Conservation (phyloP, 805 yeast species). For the Myxozyma nipponensis region DNA sequence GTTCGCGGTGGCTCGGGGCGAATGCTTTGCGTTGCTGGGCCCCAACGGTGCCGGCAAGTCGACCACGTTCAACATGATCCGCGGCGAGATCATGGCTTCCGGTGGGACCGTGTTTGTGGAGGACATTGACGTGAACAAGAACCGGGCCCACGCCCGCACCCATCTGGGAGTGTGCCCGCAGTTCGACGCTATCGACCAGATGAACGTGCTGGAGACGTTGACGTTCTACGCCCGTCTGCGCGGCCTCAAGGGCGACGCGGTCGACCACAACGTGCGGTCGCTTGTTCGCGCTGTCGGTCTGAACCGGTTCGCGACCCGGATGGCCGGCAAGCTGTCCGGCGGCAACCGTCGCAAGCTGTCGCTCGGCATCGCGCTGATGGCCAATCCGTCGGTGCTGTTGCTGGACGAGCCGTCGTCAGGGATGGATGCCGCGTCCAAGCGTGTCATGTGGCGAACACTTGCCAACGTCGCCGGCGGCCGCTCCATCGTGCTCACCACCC, state of each 20-base stretch:
- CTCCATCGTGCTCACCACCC: slow-evolving; percentile 38
- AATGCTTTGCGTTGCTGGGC: slow-evolving; percentile 38
- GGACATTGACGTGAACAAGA: slow-evolving; percentile 31
- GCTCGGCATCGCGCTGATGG: slow-evolving; percentile 38
- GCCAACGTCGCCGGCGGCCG: slow-evolving; percentile 35
- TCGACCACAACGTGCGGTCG: slow-evolving; percentile 33
- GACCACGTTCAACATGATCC: slow-evolving; percentile 38
- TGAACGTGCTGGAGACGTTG: slow-evolving; percentile 37
- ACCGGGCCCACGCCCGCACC: slow-evolving; percentile 35
- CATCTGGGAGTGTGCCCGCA: slow-evolving; percentile 41
- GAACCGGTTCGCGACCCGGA: slow-evolving; percentile 33
- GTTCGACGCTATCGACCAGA: slow-evolving; percentile 40
- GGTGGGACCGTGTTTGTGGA: slow-evolving; percentile 35
- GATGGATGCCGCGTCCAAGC: slow-evolving; percentile 41
- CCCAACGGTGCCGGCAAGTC: slow-evolving; percentile 42
- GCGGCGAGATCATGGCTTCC: slow-evolving; percentile 37
- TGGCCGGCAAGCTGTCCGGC: slow-evolving; percentile 37
- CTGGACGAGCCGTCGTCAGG: slow-evolving; percentile 42
- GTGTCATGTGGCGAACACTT: slow-evolving; percentile 40
- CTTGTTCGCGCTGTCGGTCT: slow-evolving; percentile 38
- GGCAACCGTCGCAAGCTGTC: slow-evolving; percentile 40
- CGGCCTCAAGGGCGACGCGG: slow-evolving; percentile 31
- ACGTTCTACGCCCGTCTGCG: slow-evolving; percentile 36
- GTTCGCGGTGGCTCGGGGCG: slow-evolving; percentile 36
- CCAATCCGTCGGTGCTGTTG: slow-evolving; percentile 37